Base-by-base conservation (phyloP, 2,329 filamentous ascomycete genomes). In the Alternaria gaisen region DNA sequence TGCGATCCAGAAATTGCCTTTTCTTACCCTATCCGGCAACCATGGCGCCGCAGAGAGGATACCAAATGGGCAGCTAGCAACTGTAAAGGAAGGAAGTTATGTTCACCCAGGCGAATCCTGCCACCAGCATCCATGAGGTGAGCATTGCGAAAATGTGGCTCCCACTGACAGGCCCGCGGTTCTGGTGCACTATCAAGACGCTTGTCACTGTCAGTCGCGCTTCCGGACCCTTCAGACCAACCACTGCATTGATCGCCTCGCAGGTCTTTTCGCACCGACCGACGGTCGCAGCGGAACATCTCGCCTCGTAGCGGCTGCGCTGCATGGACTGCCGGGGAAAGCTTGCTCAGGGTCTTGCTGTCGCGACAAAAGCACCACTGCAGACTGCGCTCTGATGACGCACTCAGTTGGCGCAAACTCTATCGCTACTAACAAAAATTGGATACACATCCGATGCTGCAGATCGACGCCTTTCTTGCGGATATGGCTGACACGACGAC, bases 131-230 rank as follows among this genome's bases (percentile, higher is more conserved):
- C 54, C 34, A 53, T 50, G 57, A 48, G 58, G 58, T 60, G 58
- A 63, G 61, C 58, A 71, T 69, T 68, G 70, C 69, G 68, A 70
- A 50, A 51, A 55, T 73, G 69, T 77, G 74, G 72, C 72, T 72
- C 64, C 58, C 60, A 72, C 60, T 72, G 72, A 71, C 71, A 75
- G 70, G 67, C 72, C 73, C 70, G 63, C 69, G 56, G 56, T 46
- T 61, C 50, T 69, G 71, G 74, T 69, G 65, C 71, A 60, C 66
- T 56, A 67, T 61, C 26, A 48, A 26, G 56, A 73, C 71, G 67
- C 72, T 70, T 75, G 68, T 68, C 60, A 64, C 66, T 72, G 74
- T 72, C 72, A 77, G 67, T 76, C 61, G 68, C 62, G 65, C 66
- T 65, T 67, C 68, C 68, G 72, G 67, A 63, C 66, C 64, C 54